Evolutionary conservation across 2,329 filamentous ascomycete species (phyloP).

Genomic region (Neonectria punicea): DNA sequence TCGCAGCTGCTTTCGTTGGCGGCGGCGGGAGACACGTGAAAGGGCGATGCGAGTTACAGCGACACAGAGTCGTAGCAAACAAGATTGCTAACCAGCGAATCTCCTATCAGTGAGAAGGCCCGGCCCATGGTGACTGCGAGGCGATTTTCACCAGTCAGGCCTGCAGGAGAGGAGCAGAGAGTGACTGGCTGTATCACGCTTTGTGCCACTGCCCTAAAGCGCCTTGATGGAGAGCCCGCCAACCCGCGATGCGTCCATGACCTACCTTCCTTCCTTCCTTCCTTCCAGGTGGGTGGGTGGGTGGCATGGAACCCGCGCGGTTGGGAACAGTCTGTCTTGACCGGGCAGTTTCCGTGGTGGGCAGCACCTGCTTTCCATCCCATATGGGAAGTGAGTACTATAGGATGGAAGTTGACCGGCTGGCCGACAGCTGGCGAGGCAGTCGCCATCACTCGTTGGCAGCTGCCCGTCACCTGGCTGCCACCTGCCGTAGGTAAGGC

Average conservation of each 20-base stretch:
- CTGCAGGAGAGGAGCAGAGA: not conserved
- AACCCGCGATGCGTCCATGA: not conserved
- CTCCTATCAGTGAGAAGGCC: not conserved
- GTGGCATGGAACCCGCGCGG: slow-evolving; percentile 5
- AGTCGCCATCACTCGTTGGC: slow-evolving; percentile 8
- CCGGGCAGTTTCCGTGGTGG: not conserved
- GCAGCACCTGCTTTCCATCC: not conserved
- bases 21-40: not conserved
- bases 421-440: slow-evolving; percentile 1
- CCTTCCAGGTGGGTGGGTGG: not conserved
- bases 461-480: slow-evolving; percentile 7
- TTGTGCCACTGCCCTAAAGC: slow-evolving; percentile 10
- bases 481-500: slow-evolving; percentile 15
- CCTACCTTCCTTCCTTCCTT: not conserved
- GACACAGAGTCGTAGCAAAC: slow-evolving; percentile 18
- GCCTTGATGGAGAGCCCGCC: not conserved
- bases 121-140: slow-evolving; percentile 10
- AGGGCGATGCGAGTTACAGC: not conserved
- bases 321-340: not conserved
- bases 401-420: not conserved
- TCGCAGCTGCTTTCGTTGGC: not conserved
- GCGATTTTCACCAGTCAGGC: slow-evolving; percentile 4
- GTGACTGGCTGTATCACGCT: slow-evolving; percentile 21
- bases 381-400: too few species aligned
- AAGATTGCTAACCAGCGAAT: not conserved